Evolutionary conservation across 2,329 filamentous ascomycete species (phyloP).

Genomic region (Paecilomyces formosus): DNA sequence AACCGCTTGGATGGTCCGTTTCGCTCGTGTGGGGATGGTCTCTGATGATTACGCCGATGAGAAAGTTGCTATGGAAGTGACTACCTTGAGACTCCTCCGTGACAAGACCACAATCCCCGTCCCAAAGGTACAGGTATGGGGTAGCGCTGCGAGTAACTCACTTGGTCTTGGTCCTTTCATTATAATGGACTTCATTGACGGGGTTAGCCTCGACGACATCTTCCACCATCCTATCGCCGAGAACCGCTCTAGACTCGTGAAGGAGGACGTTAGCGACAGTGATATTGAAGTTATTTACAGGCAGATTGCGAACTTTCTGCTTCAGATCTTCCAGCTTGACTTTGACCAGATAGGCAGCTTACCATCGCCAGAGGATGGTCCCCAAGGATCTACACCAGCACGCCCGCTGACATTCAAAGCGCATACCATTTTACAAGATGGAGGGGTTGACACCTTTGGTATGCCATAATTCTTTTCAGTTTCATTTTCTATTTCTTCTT

Average conservation of each 20-base stretch:
- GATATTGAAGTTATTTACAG: slow-evolving; percentile 20
- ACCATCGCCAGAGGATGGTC: neutral
- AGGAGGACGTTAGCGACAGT: slow-evolving; percentile 17
- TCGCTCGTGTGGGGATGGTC: slow-evolving; percentile 20
- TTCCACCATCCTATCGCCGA: slow-evolving; percentile 27
- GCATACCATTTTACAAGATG: slow-evolving; percentile 6
- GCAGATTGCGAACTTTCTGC: slow-evolving; percentile 18
- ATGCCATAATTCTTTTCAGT: slow-evolving; percentile 7
- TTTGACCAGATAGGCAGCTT: slow-evolving; percentile 23
- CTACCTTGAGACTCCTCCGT: neutral
- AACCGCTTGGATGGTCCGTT: slow-evolving; percentile 22
- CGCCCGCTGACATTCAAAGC: neutral
- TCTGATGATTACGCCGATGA: slow-evolving; percentile 19
- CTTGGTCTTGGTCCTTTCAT: neutral
- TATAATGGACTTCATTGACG: neutral
- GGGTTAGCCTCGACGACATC: slow-evolving; percentile 11
- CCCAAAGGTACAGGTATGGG: neutral
- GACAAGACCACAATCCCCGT: neutral
- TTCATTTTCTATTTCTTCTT: neutral
- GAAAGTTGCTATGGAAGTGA: slow-evolving; percentile 16
- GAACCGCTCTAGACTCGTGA: slow-evolving; percentile 35
- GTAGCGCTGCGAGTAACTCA: neutral
- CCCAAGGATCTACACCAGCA: neutral
- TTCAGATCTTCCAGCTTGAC: slow-evolving; percentile 21
- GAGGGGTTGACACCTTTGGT: slow-evolving; percentile 24